Base-by-base conservation (phyloP, 2,329 filamentous ascomycete species). In the Sphaerulina vaccinii region DNA sequence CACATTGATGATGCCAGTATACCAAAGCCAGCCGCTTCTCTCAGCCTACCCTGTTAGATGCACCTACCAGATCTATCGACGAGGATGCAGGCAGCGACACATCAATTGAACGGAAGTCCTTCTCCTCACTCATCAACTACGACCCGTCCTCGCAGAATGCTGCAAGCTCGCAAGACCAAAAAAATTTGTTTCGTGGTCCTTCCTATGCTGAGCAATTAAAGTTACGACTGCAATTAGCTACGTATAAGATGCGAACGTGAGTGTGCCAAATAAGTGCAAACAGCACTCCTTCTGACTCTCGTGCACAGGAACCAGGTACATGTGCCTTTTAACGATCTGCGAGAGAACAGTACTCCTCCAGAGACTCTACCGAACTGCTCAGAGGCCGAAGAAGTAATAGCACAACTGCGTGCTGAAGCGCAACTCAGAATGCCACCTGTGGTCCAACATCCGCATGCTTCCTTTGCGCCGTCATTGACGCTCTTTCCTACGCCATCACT, bases 171-270 rank as follows among this genome's bases (percentile, higher is more conserved):
- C 55, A 58, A 19, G 32, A 45, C 11, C 41, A 23, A n/a, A 32
- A 41, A 18, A 47, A 36, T 2, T 40, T 55, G 11, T 44, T 52
- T 43, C 43, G 51, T 33, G 46, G 51, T 79, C 81, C 45, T 22
- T 63, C 61, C 8, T 48, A 57, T 70, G 84, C 83, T 16, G 80
- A 86, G 64, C 80, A 83, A 42, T 74, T 90, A 38, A 79, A 79
- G 45, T 77, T 88, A 8, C 80, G 86, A n/a, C 79, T 91, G 13
- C 77, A 80, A 22, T 79, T 90, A 16, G 87, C 86, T 11, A 80
- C 80, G 64, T 90, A 90, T 75, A 90, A 90, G 70, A 76, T 91
- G 18, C 36, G 39, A 29, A 54, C 52, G 52, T 51, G 46, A 51
- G 52, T 46, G 6, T n/a, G 7, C 11, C 19, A 9, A 41, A 29